Base-by-base conservation (phyloP, 768 basidiomycete species). In the Albatrellus ellisii region DNA sequence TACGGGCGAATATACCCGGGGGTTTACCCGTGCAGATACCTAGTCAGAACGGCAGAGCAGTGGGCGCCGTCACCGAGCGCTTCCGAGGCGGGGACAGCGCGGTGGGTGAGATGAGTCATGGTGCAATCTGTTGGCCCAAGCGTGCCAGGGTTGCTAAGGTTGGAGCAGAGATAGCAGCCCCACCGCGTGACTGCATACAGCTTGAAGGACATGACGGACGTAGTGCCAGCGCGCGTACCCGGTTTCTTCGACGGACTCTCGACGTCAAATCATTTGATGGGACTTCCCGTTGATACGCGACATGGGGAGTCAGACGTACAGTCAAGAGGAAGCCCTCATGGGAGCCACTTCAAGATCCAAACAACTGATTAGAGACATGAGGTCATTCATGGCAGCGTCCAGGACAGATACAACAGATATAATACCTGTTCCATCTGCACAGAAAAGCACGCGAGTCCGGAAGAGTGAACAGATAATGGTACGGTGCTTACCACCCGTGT, bases 261-360 rank as follows among this genome's bases (percentile, higher is more conserved):
- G 1, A 29, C 17, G 8, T 35, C 31, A 24, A 53, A 52, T 43
- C 55, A 60, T 51, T 59, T 61, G 39, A 58, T 49, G 11, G 56
- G 62, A 29, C 62, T 63, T 33, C 59, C 63, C 24, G 61, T 55
- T 2, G 29, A 15, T 15, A 22, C 35, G 29, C 50, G 42, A 2
- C 27, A n/a, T 10, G 46, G 44, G 20, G 46, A 46, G 17, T 42
- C 47, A 14, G 35, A 32, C 28, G 50, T 53, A 18, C 48, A 46
- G 11, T 54, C 54, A 36, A 55, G 24, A 26, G 58, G 52, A 50
- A 44, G 47, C 35, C 48, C 43, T 26, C 43, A 40, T 58, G 0
- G 84, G 85, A 0, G 86, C 87, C 4, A 81, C 81, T 54, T 85
- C 75, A 3, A 89, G 64, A 48, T 87, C 81, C n/a, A 89, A 66